phyloP scores from a whole-genome alignment of 1,139 yeast species.

The Geotrichum carabidarum region DNA sequence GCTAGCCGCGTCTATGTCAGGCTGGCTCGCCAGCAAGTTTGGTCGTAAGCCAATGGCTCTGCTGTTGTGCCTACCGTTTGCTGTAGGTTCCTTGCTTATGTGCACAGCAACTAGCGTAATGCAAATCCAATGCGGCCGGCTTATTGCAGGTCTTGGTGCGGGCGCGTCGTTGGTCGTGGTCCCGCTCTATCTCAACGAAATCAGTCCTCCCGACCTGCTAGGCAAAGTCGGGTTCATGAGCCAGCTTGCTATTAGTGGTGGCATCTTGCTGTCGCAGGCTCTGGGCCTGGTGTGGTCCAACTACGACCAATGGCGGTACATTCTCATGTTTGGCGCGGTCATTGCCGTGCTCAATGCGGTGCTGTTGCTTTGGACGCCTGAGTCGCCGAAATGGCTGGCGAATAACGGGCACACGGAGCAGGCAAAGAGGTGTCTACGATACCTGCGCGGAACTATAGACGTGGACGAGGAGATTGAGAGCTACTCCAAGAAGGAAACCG shows the following conservation, averaged over 20 bases:
- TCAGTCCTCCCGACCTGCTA: slow-evolving; percentile 60
- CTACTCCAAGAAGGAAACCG: slow-evolving; percentile 14
- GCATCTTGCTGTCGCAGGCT: slow-evolving; percentile 73
- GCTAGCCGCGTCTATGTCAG: slow-evolving; percentile 69
- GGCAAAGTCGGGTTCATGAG: slow-evolving; percentile 85
- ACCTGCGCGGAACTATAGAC: slow-evolving; percentile 32
- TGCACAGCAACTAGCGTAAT: slow-evolving; percentile 47
- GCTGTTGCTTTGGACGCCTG: slow-evolving; percentile 48
- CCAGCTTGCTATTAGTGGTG: slow-evolving; percentile 78
- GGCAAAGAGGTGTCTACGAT: slow-evolving; percentile 38
- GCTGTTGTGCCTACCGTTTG: slow-evolving; percentile 50
- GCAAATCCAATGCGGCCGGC: slow-evolving; percentile 58
- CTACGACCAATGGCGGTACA: slow-evolving; percentile 62
- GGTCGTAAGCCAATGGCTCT: slow-evolving; percentile 63
- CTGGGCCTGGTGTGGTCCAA: slow-evolving; percentile 67
- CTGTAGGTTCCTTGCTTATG: slow-evolving; percentile 65
- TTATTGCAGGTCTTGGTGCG: slow-evolving; percentile 77
- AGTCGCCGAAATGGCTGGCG: slow-evolving; percentile 74
- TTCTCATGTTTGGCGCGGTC: slow-evolving; percentile 55
- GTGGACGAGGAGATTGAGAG: slow-evolving; percentile 29
- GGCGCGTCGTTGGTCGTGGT: slow-evolving; percentile 86
- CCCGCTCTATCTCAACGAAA: slow-evolving; percentile 75
- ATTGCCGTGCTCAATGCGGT: slow-evolving; percentile 51
- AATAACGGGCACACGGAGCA: slow-evolving; percentile 35
- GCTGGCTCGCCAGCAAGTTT: slow-evolving; percentile 55